Base-by-base conservation (phyloP, 2,329 filamentous ascomycete genomes). In the Colletotrichum phormii region DNA sequence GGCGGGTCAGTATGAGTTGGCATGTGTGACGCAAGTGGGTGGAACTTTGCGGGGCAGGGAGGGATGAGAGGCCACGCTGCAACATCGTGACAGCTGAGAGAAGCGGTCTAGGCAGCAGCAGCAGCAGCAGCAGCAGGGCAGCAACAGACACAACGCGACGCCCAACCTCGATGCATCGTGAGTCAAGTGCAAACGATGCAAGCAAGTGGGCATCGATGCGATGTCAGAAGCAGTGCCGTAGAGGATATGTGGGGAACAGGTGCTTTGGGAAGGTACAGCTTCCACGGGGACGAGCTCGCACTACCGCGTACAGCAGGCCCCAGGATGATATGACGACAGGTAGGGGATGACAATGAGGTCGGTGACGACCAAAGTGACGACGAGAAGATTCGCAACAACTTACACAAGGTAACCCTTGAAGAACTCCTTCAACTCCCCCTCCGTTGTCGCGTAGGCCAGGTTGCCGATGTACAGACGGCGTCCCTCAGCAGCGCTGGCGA, bases 401-500 rank as follows among this genome's bases (percentile, higher is more conserved):
- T 91, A 99, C 97, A 99, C 95, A 89, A 97, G 93, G 91, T 98
- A 98, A 87, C 93, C 94, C 91, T 97, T 96, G 93, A 99, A 99
- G 91, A 99, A 99, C 81, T 97, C 94, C 91, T 97, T 98, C 91
- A 99, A 95, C 93, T 98, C 95, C 93, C 94, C 97, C 94, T 98
- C 97, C 86, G 95, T 98, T 92, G 97, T 98, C 93, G 96, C 95
- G 87, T 99, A 99, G 82, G 97, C 97, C 92, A 99, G 94, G 91
- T 99, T 99, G 90, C 97, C 97, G 89, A 99, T 98, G 89, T 99
- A 99, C 82, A 99, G 93, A 89, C 97, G 95, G 89, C 97, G 95
- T 86, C 97, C 96, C 90, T 99, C 97, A 86, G 96, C 95, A 86
- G 97, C 97, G 89, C 95, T 98, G 87, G 95, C 95, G 85, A 97